Conservation (phyloP, 1,139 yeast genomes). For the Lizanozyma gosingica region DNA sequence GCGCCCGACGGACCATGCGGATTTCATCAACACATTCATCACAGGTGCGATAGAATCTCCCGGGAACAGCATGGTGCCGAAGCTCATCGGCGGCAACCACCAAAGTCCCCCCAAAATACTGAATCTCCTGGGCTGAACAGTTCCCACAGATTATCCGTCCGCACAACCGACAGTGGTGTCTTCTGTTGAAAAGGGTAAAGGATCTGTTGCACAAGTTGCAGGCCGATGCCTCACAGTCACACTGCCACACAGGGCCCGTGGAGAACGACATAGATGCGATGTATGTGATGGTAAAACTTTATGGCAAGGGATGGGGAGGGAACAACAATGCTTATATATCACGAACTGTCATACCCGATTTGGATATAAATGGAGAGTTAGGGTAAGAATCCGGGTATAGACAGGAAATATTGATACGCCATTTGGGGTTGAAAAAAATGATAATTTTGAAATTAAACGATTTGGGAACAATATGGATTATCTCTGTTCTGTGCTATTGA, state of each 20-base stretch:
- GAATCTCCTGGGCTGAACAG: slow-evolving; percentile 45
- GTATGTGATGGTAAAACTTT: too few relatives aligned
- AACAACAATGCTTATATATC: too few relatives aligned
- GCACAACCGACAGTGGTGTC: slow-evolving; percentile 90
- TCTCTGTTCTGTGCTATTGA: too few relatives aligned
- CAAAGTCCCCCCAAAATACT: slow-evolving; percentile 32
- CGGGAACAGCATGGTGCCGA: slow-evolving; percentile 17
- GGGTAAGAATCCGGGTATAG: too few relatives aligned
- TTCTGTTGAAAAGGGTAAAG: slow-evolving; percentile 63
- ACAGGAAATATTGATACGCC: too few relatives aligned
- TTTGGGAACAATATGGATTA: too few relatives aligned
- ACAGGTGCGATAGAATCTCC: slow-evolving; percentile 52
- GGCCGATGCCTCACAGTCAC: slow-evolving; percentile 48
- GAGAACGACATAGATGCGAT: too few relatives aligned
- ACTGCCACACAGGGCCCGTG: slow-evolving; percentile 62
- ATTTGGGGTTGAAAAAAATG: too few relatives aligned
- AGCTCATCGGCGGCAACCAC: slow-evolving; percentile 22
- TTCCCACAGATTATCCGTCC: slow-evolving; percentile 66
- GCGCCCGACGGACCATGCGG: slow-evolving; percentile 43
- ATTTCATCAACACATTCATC: slow-evolving; percentile 61
- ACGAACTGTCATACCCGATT: too few relatives aligned
- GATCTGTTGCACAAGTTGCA: slow-evolving; percentile 54
- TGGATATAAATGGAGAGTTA: too few relatives aligned
- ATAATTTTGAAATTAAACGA: too few relatives aligned
- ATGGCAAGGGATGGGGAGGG: too few relatives aligned